Evolutionary conservation across 352 stramenopile species (phyloP), one percentile per base, ranked within the genome.

Genomic region (Globisporangium carolinianum): DNA sequence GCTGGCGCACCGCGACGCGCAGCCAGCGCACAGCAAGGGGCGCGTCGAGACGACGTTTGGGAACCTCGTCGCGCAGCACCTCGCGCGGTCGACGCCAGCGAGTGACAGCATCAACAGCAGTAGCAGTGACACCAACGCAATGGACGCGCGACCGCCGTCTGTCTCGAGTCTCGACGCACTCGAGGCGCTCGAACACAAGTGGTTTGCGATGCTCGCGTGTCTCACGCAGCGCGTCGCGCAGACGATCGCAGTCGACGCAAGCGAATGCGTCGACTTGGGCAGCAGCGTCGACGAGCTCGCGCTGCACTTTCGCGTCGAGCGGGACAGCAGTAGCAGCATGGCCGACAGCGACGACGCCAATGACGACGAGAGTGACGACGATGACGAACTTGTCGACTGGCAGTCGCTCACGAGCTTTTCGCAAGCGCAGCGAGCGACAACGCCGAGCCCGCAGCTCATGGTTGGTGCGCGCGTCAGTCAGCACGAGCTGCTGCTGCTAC

Each of bases 41-140:
- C 71, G 67, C 36, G 70, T 91, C 0, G 82, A 91, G 61, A 75
- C 74, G 5, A 83, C 75, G 8, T 91, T 91, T 47, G 79, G 74
- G 2, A 91, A 91, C 43, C 35, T 58, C 18, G 65, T 91, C 4
- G 89, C 82, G 11, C 60, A 55, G 10, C 61, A 64, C 10, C 63
- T 71, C 36, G 38, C 60, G 24, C 58, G 49, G 8, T 41, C 63
- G 0, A 43, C 24, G 14, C 6, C 43, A 9, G 18, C 15, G 1
- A 47, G 0, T 24, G 38, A 14, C 1, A 18, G 32, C 1, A 39
- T 6, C 37, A 43, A 12, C 1, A 10, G 17, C 8, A 53, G 12
- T 45, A 24, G 4, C 11, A 24, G 6, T 9, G 24, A 32, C 24
- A 32, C 24, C 24, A 32, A 32, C 24, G 24, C 24, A 32, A 32